Conservation (phyloP, 2,329 filamentous ascomycete species). For the Knoxdaviesia proteae region DNA sequence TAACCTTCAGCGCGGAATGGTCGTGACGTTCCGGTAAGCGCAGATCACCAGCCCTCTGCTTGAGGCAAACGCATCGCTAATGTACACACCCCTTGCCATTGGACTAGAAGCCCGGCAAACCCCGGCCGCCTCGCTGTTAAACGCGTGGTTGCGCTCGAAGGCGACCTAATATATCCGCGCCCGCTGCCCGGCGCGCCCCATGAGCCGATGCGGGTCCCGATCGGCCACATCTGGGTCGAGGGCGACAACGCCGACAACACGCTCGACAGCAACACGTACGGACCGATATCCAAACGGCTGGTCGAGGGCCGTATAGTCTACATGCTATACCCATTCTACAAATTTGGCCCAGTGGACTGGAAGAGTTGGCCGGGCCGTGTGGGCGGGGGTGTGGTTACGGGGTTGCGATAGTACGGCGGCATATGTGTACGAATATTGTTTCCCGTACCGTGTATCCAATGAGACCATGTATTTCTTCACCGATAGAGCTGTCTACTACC, state of each 20-base stretch:
- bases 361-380: not conserved
- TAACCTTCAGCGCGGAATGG: slow-evolving; percentile 46
- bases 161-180: slow-evolving; percentile 52
- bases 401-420: too few species aligned
- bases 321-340: slow-evolving; percentile 47
- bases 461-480: too few species aligned
- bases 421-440: too few species aligned
- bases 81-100: not conserved
- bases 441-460: too few species aligned
- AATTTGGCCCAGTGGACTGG: slow-evolving; percentile 27
- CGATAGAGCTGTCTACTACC: too few species aligned
- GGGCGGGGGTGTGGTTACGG: too few species aligned
- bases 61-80: not conserved
- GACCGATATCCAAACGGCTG: slow-evolving; percentile 56
- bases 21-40: slow-evolving; percentile 47
- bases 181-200: slow-evolving; percentile 29
- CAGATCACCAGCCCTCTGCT: not conserved
- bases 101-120: slow-evolving; percentile 44
- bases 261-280: slow-evolving; percentile 76
- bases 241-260: slow-evolving; percentile 38
- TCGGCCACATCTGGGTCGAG: slow-evolving; percentile 85
- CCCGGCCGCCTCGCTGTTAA: slow-evolving; percentile 58
- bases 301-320: slow-evolving; percentile 56
- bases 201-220: slow-evolving; percentile 42
- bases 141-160: slow-evolving; percentile 60